Percentiles rank a stretch among this genome's conserved stretches.
Evolutionary conservation across 2,329 filamentous ascomycete species (phyloP).

Genomic region (Achaetomium macrosporum): DNA sequence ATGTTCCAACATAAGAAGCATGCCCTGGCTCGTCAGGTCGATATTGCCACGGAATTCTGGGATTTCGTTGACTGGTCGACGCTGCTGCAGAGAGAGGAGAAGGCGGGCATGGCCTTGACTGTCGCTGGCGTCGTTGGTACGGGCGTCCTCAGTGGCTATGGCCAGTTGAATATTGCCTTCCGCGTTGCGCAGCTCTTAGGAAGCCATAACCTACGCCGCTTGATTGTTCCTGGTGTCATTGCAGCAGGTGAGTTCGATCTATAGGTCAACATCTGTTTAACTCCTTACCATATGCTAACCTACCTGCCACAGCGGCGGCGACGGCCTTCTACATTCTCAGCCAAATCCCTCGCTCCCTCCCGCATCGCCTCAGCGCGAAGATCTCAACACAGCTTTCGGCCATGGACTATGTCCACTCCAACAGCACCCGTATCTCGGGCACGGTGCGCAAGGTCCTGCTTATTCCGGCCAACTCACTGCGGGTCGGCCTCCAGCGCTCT

Average conservation of each 20-base stretch:
- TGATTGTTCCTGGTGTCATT: conserved; percentile 75
- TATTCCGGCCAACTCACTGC: conserved; percentile 78
- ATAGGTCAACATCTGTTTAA: conserved; percentile 23
- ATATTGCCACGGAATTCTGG: conserved; percentile 80
- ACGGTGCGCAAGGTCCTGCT: conserved; percentile 87
- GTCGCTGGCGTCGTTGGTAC: conserved; percentile 80
- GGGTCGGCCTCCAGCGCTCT: conserved; percentile 73
- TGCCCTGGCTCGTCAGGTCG: conserved; percentile 73
- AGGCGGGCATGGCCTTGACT: conserved; percentile 93
- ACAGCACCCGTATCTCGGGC: conserved; percentile 74
- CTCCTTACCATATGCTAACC: conserved; percentile 30
- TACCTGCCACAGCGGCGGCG: conserved; percentile 53
- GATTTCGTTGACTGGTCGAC: conserved; percentile 89
- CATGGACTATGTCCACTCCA: conserved; percentile 89
- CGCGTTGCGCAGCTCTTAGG: conserved; percentile 76
- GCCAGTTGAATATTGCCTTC: conserved; percentile 84
- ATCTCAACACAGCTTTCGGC: conserved; percentile 72
- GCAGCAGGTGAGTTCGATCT: conserved; percentile 59
- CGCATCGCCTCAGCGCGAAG: conserved; percentile 77
- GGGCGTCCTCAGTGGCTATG: conserved; percentile 72
- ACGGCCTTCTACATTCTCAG: conserved; percentile 75
- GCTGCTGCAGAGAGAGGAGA: conserved; percentile 85
- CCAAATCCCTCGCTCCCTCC: conserved; percentile 84
- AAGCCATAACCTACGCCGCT: conserved; percentile 69
- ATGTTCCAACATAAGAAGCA: conserved; percentile 90